Base-by-base conservation (phyloP, 1,139 yeast genomes). In the Geotrichum histeridarum region DNA sequence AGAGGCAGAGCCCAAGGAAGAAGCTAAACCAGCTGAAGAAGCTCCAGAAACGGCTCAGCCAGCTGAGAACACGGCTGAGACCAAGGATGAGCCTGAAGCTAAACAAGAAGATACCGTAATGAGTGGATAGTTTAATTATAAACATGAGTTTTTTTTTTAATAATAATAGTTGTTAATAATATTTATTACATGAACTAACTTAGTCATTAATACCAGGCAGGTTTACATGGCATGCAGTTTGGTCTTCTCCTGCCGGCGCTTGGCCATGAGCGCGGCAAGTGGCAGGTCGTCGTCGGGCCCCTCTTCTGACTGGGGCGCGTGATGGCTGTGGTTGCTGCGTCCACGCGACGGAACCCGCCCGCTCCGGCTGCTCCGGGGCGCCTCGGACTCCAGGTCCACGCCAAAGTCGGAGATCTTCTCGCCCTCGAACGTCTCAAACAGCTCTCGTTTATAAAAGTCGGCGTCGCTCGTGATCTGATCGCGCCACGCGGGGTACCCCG, bases 351-450 rank as follows among this genome's bases (percentile, higher is more conserved):
- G 30, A 8, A 17, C 33, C 11, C 15, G 41, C 31, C 14, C 31
- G 33, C 42, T 27, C n/a, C 36, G 42, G n/a, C 41, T 39, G 39
- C 30, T 32, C 9, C 44, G 44, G 14, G 53, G 54, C 14, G 47
- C 71, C 61, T 83, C 90, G 0, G 83, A 81, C 2, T 83, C 89
- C 4, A 82, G 60, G 66, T 91, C 97, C 1, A 93, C 98, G 0
- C 98, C 98, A 67, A 81, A 90, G 69, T 89, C 96, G 45, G 78
- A 78, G 52, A 93, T 72, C 4, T 79, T 77, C 64, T 91, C 98
- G 8, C 99, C 99, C 68, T 85, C 77, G 48, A 78, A 84, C 65
- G 88, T 90, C 57, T 72, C 72, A 96, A 96, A 91, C 50, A 80
- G 75, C 22, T 69, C 74, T 30, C 86, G 69, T 8, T 67, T 63